Conservation (phyloP, 1,284 basidiomycete genomes). For the Cutaneotrichosporon dermatis region DNA sequence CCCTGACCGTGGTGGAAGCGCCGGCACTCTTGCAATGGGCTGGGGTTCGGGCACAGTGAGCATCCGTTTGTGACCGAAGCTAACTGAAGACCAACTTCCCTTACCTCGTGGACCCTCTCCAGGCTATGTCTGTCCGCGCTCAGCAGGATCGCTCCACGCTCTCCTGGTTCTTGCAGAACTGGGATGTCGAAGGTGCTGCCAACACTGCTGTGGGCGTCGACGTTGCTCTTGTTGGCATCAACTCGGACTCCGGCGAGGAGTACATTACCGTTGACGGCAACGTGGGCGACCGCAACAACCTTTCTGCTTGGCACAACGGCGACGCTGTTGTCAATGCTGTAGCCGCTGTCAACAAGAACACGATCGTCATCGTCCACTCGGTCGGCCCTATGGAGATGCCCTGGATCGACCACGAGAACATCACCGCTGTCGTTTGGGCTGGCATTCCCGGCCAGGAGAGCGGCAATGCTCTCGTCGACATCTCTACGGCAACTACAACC, state of each 20-base stretch:
- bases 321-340: constrained; percentile 52
- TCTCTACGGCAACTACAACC: constrained; percentile 58
- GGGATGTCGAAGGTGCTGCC: constrained; percentile 54
- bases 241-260: constrained; percentile 67
- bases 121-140: constrained; percentile 62
- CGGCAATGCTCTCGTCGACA: constrained; percentile 69
- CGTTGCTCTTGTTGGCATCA: constrained; percentile 63
- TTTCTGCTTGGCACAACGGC: constrained; percentile 74
- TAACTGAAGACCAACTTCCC: constrained; percentile 44
- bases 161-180: constrained; percentile 60
- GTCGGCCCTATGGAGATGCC: constrained; percentile 70
- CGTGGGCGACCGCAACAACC: constrained; percentile 63
- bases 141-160: constrained; percentile 56
- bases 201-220: constrained; percentile 56
- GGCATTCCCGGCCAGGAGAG: constrained; percentile 64
- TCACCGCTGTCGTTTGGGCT: constrained; percentile 57
- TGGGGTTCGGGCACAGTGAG: constrained; percentile 64
- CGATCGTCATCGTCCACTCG: constrained; percentile 73
- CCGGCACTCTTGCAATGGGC: constrained; percentile 68
- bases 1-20: constrained; percentile 54
- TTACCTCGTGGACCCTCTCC: constrained; percentile 56
- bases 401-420: constrained; percentile 63
- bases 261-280: constrained; percentile 69
- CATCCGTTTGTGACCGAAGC: not conserved
- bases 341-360: constrained; percentile 58